Evolutionary conservation across 805 yeast genomes (phyloP), one percentile per base, ranked within the genome.

Genomic region (Candida cerambycidarum): DNA sequence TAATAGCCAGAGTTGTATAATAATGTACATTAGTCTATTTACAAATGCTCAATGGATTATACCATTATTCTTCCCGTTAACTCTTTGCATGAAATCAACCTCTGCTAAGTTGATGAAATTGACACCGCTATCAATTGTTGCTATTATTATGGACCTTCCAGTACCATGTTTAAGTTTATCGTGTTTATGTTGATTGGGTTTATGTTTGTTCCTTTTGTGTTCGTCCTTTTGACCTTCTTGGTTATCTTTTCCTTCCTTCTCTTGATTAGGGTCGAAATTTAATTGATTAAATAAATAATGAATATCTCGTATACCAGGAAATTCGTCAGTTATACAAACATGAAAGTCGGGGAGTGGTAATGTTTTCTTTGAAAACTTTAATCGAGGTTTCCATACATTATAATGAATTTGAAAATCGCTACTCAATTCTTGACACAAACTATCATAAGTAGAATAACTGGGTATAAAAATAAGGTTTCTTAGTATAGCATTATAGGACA

Each of bases 311-410:
- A 71, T 61, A 0, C 67, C 61, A 0, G 89, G 87, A 37, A 83
- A 73, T 13, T 59, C 58, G 2, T 61, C 58, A 9, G 79, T 71
- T 0, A 88, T 78, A 2, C 78, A 71, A 1, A 92, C 62, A 52
- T 83, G 88, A 57, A 78, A 90, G 58, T 90, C 90, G 1, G 97
- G 95, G 2, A 55, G 35, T 0, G 83, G 80, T 0, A 95, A 95
- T 16, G 57, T 53, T 25, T 79, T 80, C 52, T 89, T 89, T 45
- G 81, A 82, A 65, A 85, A 90, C 2, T 68, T 62, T 0, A 85
- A 73, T 2, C 73, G 67, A 1, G 98, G 97, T 58, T 86, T 89
- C 96, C 97, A 90, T 2, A 87, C 85, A 53, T 84, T 73, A 53
- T 71, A 89, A 0, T 77, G 67, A 2, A 84, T 63, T 4, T 56